A percentile compares a stretch with the other conserved stretches of the same genome.
These are phyloP conservation scores for Tuber melanosporum DNA, from an alignment of 495 filamentous ascomycete species.

Conservation along the genomic window DNA sequence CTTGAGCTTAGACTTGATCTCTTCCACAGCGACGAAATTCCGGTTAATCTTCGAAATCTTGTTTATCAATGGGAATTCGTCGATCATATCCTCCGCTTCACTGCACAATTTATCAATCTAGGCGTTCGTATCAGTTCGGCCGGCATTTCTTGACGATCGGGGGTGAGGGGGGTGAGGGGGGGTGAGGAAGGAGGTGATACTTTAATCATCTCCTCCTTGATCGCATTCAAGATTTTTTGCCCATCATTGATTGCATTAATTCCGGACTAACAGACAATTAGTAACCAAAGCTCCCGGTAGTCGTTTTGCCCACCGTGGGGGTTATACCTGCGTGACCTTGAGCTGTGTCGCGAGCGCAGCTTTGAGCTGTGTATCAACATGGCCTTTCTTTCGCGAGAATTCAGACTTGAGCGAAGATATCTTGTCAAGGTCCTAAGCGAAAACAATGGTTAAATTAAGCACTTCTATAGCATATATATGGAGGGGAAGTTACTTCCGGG, in stretches of 20 bases:
- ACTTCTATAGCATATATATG: background rate
- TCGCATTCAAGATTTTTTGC: slow-evolving; percentile 75
- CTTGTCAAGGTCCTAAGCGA: slow-evolving; percentile 78
- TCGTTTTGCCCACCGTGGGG: background rate
- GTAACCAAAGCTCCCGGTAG: slow-evolving; percentile 5
- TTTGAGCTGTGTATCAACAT: slow-evolving; percentile 81
- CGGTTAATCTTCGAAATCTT: slow-evolving; percentile 77
- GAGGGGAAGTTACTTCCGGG: slow-evolving; percentile 46
- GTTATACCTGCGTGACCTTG: slow-evolving; percentile 65
- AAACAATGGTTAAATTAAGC: slow-evolving; percentile 12
- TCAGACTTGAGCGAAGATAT: slow-evolving; percentile 82
- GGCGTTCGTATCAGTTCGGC: slow-evolving; percentile 16
- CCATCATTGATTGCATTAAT: slow-evolving; percentile 80
- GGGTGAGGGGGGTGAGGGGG: too few relatives aligned
- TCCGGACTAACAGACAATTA: slow-evolving; percentile 50
- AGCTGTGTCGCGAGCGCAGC: slow-evolving; percentile 82
- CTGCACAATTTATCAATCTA: slow-evolving; percentile 90
- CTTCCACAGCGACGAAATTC: slow-evolving; percentile 84
- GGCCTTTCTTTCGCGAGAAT: slow-evolving; percentile 87
- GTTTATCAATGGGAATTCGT: slow-evolving; percentile 95
- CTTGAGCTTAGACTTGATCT: slow-evolving; percentile 84
- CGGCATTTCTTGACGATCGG: background rate
- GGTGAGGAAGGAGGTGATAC: slow-evolving; percentile 10
- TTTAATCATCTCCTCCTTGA: slow-evolving; percentile 95
- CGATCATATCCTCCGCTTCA: slow-evolving; percentile 91